Conservation (phyloP, 768 basidiomycete species). For the Termitomyces heimii region DNA sequence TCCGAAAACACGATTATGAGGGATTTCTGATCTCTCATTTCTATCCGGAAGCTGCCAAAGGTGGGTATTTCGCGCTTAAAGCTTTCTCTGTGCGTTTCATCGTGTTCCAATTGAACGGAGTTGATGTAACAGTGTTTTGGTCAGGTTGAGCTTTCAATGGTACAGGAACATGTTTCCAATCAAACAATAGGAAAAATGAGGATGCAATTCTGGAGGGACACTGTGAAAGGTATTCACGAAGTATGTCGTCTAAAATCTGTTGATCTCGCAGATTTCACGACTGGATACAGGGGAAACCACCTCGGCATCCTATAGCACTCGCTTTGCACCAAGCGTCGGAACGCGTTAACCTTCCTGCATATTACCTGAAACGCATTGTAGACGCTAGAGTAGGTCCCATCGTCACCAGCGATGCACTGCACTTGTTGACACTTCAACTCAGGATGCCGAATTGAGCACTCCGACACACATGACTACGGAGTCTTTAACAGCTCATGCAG, state of each 20-base stretch:
- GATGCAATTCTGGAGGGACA: constrained; percentile 85
- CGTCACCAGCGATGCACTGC: constrained; percentile 2
- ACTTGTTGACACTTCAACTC: constrained; percentile 12
- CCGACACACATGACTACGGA: constrained; percentile 63
- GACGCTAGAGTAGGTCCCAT: constrained; percentile 67
- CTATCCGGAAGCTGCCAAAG: constrained; percentile 60
- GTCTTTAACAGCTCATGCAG: constrained; percentile 66
- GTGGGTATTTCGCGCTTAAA: constrained; percentile 71
- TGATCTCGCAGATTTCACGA: constrained; percentile 3
- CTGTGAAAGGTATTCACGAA: constrained; percentile 59
- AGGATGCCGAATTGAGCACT: constrained; percentile 65
- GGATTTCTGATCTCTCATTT: constrained; percentile 66
- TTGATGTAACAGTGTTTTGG: constrained; percentile 5
- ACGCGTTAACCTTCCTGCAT: constrained; percentile 47
- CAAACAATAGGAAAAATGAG: constrained; percentile 74
- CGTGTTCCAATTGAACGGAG: constrained; percentile 2
- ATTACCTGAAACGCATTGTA: constrained; percentile 78
- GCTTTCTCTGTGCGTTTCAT: constrained; percentile 70
- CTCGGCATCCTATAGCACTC: constrained; percentile 74
- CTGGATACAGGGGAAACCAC: constrained; percentile 57
- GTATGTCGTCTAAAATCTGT: constrained; percentile 31
- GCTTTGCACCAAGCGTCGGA: constrained; percentile 58
- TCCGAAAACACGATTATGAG: constrained; percentile 80
- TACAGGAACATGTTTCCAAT: constrained; percentile 75
- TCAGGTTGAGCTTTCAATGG: constrained; percentile 71